Evolutionary conservation across 495 filamentous ascomycete genomes (phyloP), one percentile per base, ranked within the genome.

Genomic region (Penicillium herquei): DNA sequence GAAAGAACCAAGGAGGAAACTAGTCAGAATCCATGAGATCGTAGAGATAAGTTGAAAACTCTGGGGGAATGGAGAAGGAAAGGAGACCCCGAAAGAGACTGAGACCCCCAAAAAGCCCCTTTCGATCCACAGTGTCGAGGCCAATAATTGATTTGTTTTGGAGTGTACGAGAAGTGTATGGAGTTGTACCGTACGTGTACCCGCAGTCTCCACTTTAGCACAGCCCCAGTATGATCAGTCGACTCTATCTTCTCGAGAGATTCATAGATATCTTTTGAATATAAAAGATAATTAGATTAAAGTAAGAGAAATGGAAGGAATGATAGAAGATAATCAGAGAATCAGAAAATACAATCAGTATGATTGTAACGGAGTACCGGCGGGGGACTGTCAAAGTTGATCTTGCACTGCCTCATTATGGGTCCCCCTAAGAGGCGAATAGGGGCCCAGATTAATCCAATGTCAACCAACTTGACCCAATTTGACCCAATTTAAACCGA

Each of bases 401-500:
- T 14, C 40, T 49, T 63, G 60, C 60, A 63, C 60, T 63, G 60
- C 60, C 60, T 63, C 60, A 42, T 21, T 44, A 17, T 26, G 21
- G 21, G 4, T 26, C 21, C 21, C 21, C 21, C 2, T 26, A 26
- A 26, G 21, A 26, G 21, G 21, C 21, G 21, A 26, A 26, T 26
- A 26, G 21, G 21, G 21, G 21, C 21, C 21, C 21, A 26, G 21
- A 26, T 26, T 26, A 26, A 26, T 2, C 21, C 21, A n/a, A n/a
- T n/a, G n/a, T n/a, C n/a, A n/a, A n/a, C n/a, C n/a, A n/a, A n/a
- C n/a, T n/a, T n/a, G n/a, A n/a, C n/a, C n/a, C n/a, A n/a, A n/a
- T n/a, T n/a, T n/a, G n/a, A n/a, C n/a, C n/a, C n/a, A n/a, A n/a
- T n/a, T n/a, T n/a, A n/a, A n/a, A n/a, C n/a, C n/a, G n/a, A 26